Evolutionary conservation across 2,329 filamentous ascomycete genomes (phyloP), one percentile per base, ranked within the genome.

Genomic region (Bipolaris zeicola): DNA sequence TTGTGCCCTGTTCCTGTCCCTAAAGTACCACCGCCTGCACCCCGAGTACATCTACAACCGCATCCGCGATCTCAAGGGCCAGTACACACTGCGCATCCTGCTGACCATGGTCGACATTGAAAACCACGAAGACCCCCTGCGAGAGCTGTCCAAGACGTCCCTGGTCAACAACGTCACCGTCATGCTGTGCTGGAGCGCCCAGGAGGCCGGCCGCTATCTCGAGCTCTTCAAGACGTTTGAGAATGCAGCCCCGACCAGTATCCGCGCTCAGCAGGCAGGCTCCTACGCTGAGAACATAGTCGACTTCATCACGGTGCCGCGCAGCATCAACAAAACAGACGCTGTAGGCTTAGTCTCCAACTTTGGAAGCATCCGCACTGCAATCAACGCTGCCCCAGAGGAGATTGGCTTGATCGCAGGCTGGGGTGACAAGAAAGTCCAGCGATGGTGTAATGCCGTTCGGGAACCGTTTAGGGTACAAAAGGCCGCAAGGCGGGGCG

Each of bases 11-110:
- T 99, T 98, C 73, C 81, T 99, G 39, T 96, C 91, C 45, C 84
- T 99, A 52, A 99, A 98, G 77, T 99, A 99, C 77, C 95, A 99
- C 77, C 91, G 94, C 26, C 83, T 99, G 50, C 95, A 99, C 72
- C 95, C 95, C 0, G 95, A 99, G 77, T 99, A 99, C 80, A 92
- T 99, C 69, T 98, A 98, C 80, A 92, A 89, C 22, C 89, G 95
- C 55, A 96, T 99, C 65, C 89, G 90, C 50, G 87, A 88, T 46
- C 81, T 99, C 4, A 90, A 90, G 49, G 91, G 90, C 48, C 91
- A 90, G 77, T 98, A 96, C 79, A 89, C 88, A 64, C 83, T 99
- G 18, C 90, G 95, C 45, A 83, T 99, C 50, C 79, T 99, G 26
- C 83, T 99, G 46, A 88, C 89, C 18, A 92, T 98, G 86, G 93